Percentiles rank a stretch among this genome's conserved stretches.
These are phyloP conservation scores for Erysimum cheiri DNA, from an alignment of 441 rosid genomes.

Conservation along the genomic window DNA sequence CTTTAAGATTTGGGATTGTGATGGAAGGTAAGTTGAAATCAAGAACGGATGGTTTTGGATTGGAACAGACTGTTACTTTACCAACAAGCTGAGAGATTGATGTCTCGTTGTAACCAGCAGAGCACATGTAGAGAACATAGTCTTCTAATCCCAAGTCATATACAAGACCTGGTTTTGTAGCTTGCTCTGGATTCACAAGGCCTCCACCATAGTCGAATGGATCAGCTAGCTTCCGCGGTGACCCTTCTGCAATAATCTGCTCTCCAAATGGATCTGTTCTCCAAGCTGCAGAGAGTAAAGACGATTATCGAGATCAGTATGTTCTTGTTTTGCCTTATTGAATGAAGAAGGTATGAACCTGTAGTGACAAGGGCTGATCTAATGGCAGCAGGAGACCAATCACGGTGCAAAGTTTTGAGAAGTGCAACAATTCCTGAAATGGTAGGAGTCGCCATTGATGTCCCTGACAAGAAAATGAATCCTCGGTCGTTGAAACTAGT, in stretches of 20 bases:
- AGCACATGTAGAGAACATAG: constrained; percentile 62
- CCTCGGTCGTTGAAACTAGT: constrained; percentile 35
- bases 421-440: constrained; percentile 49
- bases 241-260: constrained; percentile 29
- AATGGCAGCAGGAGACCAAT: constrained; percentile 58
- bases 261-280: constrained; percentile 40
- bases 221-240: constrained; percentile 45
- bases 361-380: constrained; percentile 60
- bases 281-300: constrained; percentile 32
- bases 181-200: constrained; percentile 57
- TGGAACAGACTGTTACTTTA: background rate
- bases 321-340: background rate
- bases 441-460: constrained; percentile 53
- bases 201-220: constrained; percentile 77
- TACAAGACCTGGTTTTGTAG: constrained; percentile 63
- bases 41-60: constrained; percentile 28
- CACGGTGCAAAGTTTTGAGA: constrained; percentile 44
- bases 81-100: constrained; percentile 40
- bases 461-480: constrained; percentile 46
- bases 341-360: constrained; percentile 31
- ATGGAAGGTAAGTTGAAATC: constrained; percentile 62
- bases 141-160: constrained; percentile 54
- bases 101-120: constrained; percentile 59
- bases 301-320: constrained; percentile 47
- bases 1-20: constrained; percentile 60